phyloP scores from a whole-genome alignment of 2,329 filamentous ascomycete species.

The Fonsecaea nubica region DNA sequence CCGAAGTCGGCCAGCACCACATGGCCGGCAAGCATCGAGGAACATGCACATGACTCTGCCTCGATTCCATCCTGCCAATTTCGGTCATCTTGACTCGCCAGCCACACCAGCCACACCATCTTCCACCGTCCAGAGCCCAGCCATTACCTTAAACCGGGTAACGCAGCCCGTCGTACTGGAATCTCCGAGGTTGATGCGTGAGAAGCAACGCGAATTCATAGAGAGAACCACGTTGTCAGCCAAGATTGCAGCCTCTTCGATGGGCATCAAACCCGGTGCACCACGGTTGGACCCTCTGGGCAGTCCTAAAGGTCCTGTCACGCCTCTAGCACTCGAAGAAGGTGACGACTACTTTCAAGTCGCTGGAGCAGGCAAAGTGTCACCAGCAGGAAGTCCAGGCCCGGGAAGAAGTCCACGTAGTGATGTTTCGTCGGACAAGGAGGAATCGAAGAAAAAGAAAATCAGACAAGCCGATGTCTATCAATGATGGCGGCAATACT shows the following conservation, averaged over 20 bases:
- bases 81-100: constrained; percentile 44
- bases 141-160: constrained; percentile 39
- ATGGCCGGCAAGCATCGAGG: constrained; percentile 46
- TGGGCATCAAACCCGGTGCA: constrained; percentile 49
- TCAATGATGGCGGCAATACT: constrained; percentile 19
- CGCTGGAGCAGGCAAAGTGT: constrained; percentile 34
- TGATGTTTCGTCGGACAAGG: constrained; percentile 30
- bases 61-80: constrained; percentile 56
- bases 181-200: constrained; percentile 47
- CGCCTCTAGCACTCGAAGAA: constrained; percentile 51
- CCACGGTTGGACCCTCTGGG: constrained; percentile 54
- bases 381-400: constrained; percentile 44
- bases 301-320: constrained; percentile 54
- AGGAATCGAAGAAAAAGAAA: constrained; percentile 31
- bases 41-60: constrained; percentile 51
- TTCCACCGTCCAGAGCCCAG: constrained; percentile 43
- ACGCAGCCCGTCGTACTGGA: constrained; percentile 43
- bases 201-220: constrained; percentile 53
- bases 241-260: constrained; percentile 41
- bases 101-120: constrained; percentile 46
- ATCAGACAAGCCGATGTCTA: constrained; percentile 33
- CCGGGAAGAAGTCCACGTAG: constrained; percentile 30
- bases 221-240: constrained; percentile 46
- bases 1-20: constrained; percentile 43
- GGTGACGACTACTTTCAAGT: constrained; percentile 48